Conservation (phyloP, 768 basidiomycete genomes). For the Pisolithus albus region DNA sequence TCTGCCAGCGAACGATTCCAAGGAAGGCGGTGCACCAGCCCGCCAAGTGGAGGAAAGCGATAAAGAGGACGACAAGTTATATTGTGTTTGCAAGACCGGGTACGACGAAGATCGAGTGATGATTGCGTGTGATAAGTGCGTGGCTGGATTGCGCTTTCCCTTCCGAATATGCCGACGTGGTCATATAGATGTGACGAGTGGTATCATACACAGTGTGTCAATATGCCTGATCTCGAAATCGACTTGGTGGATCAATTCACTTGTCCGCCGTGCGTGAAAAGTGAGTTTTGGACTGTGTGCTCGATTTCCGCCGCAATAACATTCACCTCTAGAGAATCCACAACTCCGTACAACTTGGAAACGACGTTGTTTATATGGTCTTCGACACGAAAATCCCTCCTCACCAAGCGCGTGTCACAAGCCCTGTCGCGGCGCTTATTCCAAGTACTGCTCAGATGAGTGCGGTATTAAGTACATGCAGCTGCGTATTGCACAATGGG, state of each 20-base stretch:
- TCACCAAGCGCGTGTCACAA: slow-evolving; percentile 70
- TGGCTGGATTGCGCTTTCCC: slow-evolving; percentile 3
- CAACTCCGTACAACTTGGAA: slow-evolving; percentile 73
- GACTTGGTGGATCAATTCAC: slow-evolving; percentile 91
- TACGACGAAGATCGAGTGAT: slow-evolving; percentile 86
- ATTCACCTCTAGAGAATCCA: slow-evolving; percentile 42
- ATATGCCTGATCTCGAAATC: slow-evolving; percentile 72
- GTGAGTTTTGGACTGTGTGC: slow-evolving; percentile 39
- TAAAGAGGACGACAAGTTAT: slow-evolving; percentile 52
- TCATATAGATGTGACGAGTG: slow-evolving; percentile 81
- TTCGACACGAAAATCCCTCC: slow-evolving; percentile 53
- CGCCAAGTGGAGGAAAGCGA: slow-evolving; percentile 41
- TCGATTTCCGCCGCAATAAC: not conserved
- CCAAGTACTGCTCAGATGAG: slow-evolving; percentile 88
- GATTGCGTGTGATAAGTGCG: slow-evolving; percentile 91
- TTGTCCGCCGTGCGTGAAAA: slow-evolving; percentile 71
- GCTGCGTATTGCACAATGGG: slow-evolving; percentile 53
- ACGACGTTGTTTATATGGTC: slow-evolving; percentile 65
- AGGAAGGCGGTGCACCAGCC: slow-evolving; percentile 39
- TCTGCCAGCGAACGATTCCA: slow-evolving; percentile 41
- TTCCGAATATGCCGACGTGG: not conserved
- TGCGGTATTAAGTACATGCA: slow-evolving; percentile 76
- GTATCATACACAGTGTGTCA: slow-evolving; percentile 85
- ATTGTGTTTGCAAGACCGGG: slow-evolving; percentile 81
- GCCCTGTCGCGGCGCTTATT: slow-evolving; percentile 73